Percentiles rank a stretch among this genome's conserved stretches.
phyloP scores from a whole-genome alignment of 2,329 filamentous ascomycete genomes.

The Biscogniauxia mediterranea region DNA sequence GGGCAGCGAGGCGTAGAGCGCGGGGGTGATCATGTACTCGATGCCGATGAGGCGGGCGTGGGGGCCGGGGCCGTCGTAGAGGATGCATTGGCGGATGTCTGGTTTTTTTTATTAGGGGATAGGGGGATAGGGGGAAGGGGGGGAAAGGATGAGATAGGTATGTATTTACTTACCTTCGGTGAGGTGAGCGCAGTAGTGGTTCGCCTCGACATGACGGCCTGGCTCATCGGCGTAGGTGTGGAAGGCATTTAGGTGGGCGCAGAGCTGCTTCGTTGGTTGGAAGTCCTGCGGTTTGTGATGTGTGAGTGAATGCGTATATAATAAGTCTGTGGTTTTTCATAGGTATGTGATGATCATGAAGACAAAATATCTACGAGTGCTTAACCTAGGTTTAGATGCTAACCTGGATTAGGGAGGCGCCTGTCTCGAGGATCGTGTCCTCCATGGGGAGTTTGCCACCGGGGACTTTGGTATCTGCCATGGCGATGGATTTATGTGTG shows the following conservation, averaged over 20 bases:
- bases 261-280: conserved; percentile 69
- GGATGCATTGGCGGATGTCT: conserved; percentile 80
- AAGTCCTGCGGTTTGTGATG: conserved; percentile 51
- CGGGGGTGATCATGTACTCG: conserved; percentile 81
- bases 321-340: not conserved
- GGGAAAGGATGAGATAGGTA: not conserved
- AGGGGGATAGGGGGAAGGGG: not conserved
- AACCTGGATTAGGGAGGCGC: conserved; percentile 58
- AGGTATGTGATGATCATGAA: not conserved
- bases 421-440: conserved; percentile 60
- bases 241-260: conserved; percentile 84
- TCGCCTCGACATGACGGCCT: conserved; percentile 67
- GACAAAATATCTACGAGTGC: not conserved
- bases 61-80: conserved; percentile 70
- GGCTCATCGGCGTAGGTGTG: conserved; percentile 78
- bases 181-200: conserved; percentile 82
- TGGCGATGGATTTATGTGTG: conserved; percentile 6
- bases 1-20: conserved; percentile 65
- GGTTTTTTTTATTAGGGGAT: conserved; percentile 12
- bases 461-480: conserved; percentile 32
- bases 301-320: not conserved
- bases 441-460: conserved; percentile 52
- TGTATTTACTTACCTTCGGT: conserved; percentile 48
- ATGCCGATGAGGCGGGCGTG: conserved; percentile 76
- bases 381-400: not conserved